Base-by-base conservation (phyloP, 2,329 filamentous ascomycete genomes). In the Colletotrichum limetticola region DNA sequence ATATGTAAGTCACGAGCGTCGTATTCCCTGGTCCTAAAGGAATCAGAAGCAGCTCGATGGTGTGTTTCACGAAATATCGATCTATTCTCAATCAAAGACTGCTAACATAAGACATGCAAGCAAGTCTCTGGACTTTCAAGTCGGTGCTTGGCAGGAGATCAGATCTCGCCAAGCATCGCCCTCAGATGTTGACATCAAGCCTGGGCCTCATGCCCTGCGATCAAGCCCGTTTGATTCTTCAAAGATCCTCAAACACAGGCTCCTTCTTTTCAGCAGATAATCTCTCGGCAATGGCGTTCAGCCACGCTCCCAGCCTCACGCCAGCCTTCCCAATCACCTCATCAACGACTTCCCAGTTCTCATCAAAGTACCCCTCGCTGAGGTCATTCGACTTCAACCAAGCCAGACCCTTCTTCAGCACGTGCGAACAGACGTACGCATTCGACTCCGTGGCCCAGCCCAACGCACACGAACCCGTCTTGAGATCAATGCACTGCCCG, bases 311-410 rank as follows among this genome's bases (percentile, higher is more conserved):
- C 5, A 74, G 63, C 42, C 72, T 67, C 26, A 74, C 63, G 5
- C 72, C 72, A 9, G 72, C 72, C 16, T 56, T 67, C 4, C 72
- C 72, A 19, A 74, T 72, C 7, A 68, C 62, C 22, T 72, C 68
- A n/a, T 74, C 72, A 9, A 74, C 72, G 11, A 74, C 63, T 59
- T 72, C 68, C 68, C 68, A 71, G n/a, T 55, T 68, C 30, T 68
- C 68, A 12, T 74, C 68, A n/a, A 46, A 74, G 42, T 74, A 74
- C n/a, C 35, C 59, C 63, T 72, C 68, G 63, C 72, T 74, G 32
- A 74, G 24, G 16, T 74, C 72, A 22, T 72, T 46, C 6, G 49
- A 26, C 62, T 58, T 68, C 14, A 74, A 46, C 59, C 69, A 74
- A 19, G 42, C 16, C 53, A 68, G 58, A 2, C 68, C 72, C 2